A percentile compares a stretch with the other conserved stretches of the same genome.
phyloP scores from a whole-genome alignment of 2,329 filamentous ascomycete genomes.

The Epichloe amarillans region DNA sequence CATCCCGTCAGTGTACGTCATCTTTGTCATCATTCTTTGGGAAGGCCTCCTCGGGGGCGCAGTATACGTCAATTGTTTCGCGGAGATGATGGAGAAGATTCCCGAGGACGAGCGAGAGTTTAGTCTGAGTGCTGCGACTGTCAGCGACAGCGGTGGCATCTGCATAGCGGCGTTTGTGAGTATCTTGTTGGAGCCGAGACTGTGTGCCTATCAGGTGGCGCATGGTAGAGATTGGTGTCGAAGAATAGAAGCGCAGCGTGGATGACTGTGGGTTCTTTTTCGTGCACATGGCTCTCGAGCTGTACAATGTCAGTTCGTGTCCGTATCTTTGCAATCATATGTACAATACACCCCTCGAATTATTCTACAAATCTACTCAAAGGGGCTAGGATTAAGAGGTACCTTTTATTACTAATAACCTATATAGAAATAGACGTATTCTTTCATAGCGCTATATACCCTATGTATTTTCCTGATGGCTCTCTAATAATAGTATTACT shows the following conservation, averaged over 20 bases:
- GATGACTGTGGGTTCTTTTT: background rate
- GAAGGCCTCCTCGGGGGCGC: constrained; percentile 81
- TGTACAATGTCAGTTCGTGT: no score
- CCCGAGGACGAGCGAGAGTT: constrained; percentile 73
- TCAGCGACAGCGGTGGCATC: constrained; percentile 84
- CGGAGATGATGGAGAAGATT: constrained; percentile 79
- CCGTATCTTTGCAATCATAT: no score
- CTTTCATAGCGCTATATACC: no score
- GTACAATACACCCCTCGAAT: no score
- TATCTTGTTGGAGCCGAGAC: constrained; percentile 65
- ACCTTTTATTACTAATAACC: no score
- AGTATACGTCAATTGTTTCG: constrained; percentile 94
- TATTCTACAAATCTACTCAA: no score
- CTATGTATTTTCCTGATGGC: no score
- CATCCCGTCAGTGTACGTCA: constrained; percentile 72
- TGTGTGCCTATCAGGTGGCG: constrained; percentile 77
- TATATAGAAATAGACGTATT: no score
- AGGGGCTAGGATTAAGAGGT: no score
- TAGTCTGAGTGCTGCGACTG: constrained; percentile 75
- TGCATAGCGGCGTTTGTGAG: constrained; percentile 76
- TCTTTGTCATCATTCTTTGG: constrained; percentile 83
- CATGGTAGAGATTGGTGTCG: constrained; percentile 66
- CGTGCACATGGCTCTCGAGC: background rate
- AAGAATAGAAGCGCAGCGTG: constrained; percentile 30
- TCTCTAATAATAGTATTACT: no score